Conservation (phyloP, 352 stramenopile genomes). For the Globisporangium camurandrum region DNA sequence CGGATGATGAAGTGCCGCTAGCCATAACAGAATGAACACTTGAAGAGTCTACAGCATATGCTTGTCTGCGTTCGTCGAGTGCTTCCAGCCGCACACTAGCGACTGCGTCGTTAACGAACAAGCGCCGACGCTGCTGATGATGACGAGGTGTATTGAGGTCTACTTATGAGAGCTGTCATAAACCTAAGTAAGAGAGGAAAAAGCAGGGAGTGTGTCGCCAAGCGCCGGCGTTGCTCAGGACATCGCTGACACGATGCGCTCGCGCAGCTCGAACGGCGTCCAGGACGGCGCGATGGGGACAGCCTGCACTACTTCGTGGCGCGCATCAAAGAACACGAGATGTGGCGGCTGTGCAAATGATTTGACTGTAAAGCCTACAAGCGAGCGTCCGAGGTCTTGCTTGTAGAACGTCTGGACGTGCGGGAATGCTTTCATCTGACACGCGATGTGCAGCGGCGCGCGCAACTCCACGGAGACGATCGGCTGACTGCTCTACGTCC, state of each 20-base stretch:
- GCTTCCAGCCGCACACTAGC: no score
- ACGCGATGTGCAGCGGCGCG: conserved; percentile 31
- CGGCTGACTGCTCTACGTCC: conserved; percentile 13
- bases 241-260: conserved; percentile 15
- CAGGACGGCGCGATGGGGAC: conserved; percentile 26
- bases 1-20: no score
- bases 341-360: conserved; percentile 34
- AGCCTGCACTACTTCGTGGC: conserved; percentile 19
- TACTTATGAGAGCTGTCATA: no score
- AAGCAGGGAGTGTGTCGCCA: neutral
- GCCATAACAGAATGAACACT: no score
- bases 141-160: no score
- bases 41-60: no score
- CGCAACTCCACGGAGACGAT: conserved; percentile 23
- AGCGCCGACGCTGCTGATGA: no score
- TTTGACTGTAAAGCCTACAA: conserved; percentile 14
- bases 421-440: conserved; percentile 26
- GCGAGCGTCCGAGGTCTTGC: conserved; percentile 3
- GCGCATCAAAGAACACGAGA: conserved; percentile 30
- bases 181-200: no score
- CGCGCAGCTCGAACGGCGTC: conserved; percentile 33
- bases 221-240: neutral
- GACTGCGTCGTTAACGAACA: no score
- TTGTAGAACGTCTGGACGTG: conserved; percentile 23
- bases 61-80: no score